Conservation (phyloP, 768 basidiomycete species). For the Phaeolepiota aurea region DNA sequence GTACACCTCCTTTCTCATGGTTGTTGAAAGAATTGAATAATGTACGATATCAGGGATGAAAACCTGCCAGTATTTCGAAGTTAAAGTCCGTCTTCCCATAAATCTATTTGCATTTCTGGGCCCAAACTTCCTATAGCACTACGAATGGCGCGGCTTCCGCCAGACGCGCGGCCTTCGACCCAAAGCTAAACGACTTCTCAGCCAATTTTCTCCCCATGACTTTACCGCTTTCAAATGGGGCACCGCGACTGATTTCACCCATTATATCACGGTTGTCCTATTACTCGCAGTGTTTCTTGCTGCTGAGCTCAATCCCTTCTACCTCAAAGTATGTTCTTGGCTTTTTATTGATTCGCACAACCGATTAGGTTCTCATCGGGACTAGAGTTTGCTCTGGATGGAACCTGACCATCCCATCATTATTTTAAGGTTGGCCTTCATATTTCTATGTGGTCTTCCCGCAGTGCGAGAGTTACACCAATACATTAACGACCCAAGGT, state of each 20-base stretch:
- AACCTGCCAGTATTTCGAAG: conserved; percentile 79
- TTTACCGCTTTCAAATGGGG: conserved; percentile 89
- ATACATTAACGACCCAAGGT: conserved; percentile 80
- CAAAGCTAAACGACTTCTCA: conserved; percentile 72
- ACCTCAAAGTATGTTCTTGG: conserved; percentile 58
- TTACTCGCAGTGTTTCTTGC: conserved; percentile 73
- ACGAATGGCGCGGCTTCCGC: conserved; percentile 77
- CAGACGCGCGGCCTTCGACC: conserved; percentile 72
- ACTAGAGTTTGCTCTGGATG: conserved; percentile 73
- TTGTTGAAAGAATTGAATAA: conserved; percentile 1
- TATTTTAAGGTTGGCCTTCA: conserved; percentile 59
- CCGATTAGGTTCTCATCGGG: conserved; percentile 2
- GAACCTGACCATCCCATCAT: conserved; percentile 86
- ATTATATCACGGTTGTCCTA: conserved; percentile 69
- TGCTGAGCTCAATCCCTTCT: conserved; percentile 84
- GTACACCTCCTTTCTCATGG: conserved; percentile 24
- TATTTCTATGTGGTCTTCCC: conserved; percentile 83
- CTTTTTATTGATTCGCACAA: background rate
- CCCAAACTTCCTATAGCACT: conserved; percentile 42
- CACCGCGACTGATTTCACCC: conserved; percentile 61
- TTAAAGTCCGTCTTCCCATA: conserved; percentile 48
- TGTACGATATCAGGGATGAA: conserved; percentile 58
- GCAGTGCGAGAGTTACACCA: conserved; percentile 80
- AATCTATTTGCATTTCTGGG: conserved; percentile 7
- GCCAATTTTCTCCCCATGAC: conserved; percentile 81